Evolutionary conservation across 139 green algal genomes (phyloP).

Genomic region (Micromonas pusilla): DNA sequence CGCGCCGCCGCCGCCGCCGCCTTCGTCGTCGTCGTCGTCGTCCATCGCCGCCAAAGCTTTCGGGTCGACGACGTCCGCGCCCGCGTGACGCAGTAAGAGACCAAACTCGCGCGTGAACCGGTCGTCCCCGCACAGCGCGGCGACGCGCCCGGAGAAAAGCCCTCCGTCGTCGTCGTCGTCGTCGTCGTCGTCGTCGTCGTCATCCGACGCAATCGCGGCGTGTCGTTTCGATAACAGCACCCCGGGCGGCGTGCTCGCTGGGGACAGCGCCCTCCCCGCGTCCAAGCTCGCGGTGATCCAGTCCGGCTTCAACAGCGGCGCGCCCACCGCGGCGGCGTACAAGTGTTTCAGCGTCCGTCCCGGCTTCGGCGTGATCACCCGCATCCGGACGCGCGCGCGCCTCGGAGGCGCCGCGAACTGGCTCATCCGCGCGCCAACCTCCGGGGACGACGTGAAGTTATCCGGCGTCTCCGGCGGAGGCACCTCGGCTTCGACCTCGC

Average conservation of each 20-base stretch:
- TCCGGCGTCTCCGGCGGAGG: too few relatives aligned
- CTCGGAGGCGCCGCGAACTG: too few relatives aligned
- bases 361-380: neutral
- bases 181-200: neutral
- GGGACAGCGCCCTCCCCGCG: neutral
- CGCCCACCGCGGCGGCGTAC: neutral
- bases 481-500: neutral
- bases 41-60: neutral
- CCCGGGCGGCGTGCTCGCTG: neutral
- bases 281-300: neutral
- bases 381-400: neutral
- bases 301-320: neutral
- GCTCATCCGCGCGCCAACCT: too few relatives aligned
- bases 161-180: neutral
- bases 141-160: neutral
- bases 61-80: neutral
- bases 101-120: neutral
- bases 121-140: neutral
- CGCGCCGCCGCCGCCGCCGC: too few relatives aligned
- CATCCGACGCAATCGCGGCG: neutral
- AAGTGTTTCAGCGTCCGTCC: conserved; percentile 9
- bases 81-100: neutral
- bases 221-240: too few relatives aligned
- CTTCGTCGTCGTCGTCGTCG: neutral
- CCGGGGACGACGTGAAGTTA: too few relatives aligned